These are phyloP conservation scores for Pisolithus thermaeus DNA, from an alignment of 1,284 basidiomycete genomes.

Conservation along the genomic window DNA sequence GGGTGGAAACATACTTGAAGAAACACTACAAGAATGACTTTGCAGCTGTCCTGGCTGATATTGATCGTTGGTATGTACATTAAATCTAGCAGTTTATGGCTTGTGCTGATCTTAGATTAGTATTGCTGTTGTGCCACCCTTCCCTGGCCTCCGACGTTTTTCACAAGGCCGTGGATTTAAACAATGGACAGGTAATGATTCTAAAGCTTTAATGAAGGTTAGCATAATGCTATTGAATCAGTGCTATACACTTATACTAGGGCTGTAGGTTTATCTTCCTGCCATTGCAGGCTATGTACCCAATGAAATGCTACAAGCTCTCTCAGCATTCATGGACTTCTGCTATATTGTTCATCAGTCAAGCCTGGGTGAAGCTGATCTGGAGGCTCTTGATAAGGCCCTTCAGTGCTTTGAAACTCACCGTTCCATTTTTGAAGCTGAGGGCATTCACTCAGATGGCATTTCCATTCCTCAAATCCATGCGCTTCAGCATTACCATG, in stretches of 20 bases:
- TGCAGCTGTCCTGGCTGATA: slow-evolving; percentile 1
- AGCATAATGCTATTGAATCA: too few species aligned
- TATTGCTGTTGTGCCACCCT: too few species aligned
- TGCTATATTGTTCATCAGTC: slow-evolving; percentile 4
- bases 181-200: too few species aligned
- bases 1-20: slow-evolving; percentile 1
- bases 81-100: too few species aligned
- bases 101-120: too few species aligned
- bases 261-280: slow-evolving; percentile 7
- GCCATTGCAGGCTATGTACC: slow-evolving; percentile 12
- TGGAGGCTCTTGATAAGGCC: slow-evolving; percentile 3
- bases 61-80: slow-evolving; percentile 1
- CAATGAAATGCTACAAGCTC: slow-evolving; percentile 6
- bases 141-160: too few species aligned
- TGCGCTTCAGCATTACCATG: background rate
- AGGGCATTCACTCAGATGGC: slow-evolving; percentile 2
- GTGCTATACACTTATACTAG: too few species aligned
- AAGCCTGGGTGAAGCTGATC: background rate
- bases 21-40: background rate
- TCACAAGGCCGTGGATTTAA: too few species aligned
- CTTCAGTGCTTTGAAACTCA: background rate
- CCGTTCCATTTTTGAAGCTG: slow-evolving; percentile 1
- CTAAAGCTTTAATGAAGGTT: too few species aligned
- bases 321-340: slow-evolving; percentile 9
- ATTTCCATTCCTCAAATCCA: slow-evolving; percentile 9